Conservation (phyloP, 768 basidiomycete genomes). For the Mrakia hoshinonis region DNA sequence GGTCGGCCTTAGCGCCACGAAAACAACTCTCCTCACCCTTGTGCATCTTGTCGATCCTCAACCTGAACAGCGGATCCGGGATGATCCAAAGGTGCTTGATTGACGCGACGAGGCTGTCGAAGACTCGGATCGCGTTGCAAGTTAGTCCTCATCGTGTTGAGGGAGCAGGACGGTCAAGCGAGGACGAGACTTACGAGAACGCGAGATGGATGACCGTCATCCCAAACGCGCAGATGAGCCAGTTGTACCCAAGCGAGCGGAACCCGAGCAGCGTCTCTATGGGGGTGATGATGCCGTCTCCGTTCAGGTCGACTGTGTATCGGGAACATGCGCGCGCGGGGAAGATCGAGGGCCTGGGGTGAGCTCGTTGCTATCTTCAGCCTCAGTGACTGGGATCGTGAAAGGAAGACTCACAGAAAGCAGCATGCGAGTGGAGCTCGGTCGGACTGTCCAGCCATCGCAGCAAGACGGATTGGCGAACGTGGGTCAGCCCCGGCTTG, state of each 20-base stretch:
- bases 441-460: not conserved
- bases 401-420: not conserved
- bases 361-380: not conserved
- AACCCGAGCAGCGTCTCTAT: constrained; percentile 45
- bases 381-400: not conserved
- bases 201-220: constrained; percentile 40
- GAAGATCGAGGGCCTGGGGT: not conserved
- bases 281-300: constrained; percentile 47
- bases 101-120: not conserved
- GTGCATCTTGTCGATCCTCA: constrained; percentile 31
- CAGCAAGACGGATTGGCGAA: not conserved
- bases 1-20: not conserved
- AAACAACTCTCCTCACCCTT: not conserved
- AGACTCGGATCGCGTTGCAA: not conserved
- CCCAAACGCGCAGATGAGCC: constrained; percentile 42
- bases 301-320: constrained; percentile 39
- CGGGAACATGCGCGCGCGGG: not conserved
- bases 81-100: constrained; percentile 37
- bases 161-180: not conserved
- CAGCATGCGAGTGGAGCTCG: constrained; percentile 11
- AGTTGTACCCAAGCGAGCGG: constrained; percentile 44
- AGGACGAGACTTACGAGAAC: constrained; percentile 38
- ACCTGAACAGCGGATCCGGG: constrained; percentile 46
- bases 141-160: not conserved
- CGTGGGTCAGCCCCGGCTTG: too few relatives aligned